Evolutionary conservation across 2,329 filamentous ascomycete species (phyloP).

Genomic region (Ceratocystis ficicola): DNA sequence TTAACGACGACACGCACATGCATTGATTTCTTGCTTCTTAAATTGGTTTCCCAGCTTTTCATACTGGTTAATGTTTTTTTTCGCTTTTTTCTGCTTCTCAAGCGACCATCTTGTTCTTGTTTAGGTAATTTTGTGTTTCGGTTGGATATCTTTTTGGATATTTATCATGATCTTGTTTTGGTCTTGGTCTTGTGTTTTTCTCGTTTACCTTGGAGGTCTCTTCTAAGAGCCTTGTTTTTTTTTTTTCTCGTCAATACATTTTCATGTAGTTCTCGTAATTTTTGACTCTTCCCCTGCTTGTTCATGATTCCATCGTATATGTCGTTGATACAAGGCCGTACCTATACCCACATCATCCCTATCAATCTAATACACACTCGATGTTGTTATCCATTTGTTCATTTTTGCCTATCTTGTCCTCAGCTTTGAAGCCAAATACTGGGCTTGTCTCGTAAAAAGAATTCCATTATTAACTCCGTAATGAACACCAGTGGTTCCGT

Average conservation of each 20-base stretch:
- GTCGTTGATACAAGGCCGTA: not conserved
- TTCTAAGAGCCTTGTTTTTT: conserved; percentile 7
- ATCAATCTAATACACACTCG: not conserved
- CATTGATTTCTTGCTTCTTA: conserved; percentile 18
- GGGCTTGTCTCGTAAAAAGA: not conserved
- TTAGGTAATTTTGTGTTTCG: not conserved
- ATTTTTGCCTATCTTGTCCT: not conserved
- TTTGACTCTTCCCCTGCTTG: conserved; percentile 16
- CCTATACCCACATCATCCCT: not conserved
- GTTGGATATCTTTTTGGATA: conserved; percentile 4
- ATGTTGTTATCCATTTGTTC: not conserved
- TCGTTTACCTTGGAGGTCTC: not conserved
- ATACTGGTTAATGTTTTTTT: not conserved
- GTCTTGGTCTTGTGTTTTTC: not conserved
- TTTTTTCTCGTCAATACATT: conserved; percentile 18
- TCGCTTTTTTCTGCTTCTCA: not conserved
- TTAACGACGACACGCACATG: conserved; percentile 13
- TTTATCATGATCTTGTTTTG: not conserved
- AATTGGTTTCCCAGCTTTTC: not conserved
- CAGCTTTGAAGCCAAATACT: not conserved
- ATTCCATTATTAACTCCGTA: conserved; percentile 6
- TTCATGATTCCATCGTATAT: not conserved
- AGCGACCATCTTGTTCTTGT: not conserved
- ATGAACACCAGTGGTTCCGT: not conserved
- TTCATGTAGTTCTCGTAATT: conserved; percentile 16